phyloP scores from a whole-genome alignment of 768 basidiomycete genomes.

The Lepiota subincarnata region DNA sequence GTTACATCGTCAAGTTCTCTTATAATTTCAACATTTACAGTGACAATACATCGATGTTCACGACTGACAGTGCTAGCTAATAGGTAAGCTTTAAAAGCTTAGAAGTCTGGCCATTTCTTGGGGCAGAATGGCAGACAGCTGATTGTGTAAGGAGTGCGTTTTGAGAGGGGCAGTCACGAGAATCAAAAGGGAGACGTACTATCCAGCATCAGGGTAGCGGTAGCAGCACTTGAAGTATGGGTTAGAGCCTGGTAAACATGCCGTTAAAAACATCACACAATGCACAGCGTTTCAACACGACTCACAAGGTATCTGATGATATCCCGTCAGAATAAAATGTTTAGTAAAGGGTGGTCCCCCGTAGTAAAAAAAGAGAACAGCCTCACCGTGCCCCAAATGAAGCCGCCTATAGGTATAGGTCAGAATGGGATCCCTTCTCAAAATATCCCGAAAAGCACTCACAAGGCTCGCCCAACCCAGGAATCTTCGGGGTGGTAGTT shows the following conservation, averaged over 20 bases:
- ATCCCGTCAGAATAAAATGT: neutral
- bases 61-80: no score
- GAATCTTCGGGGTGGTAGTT: neutral
- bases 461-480: constrained; percentile 1
- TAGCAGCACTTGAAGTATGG: neutral
- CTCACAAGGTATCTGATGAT: constrained; percentile 2
- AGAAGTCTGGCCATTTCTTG: no score
- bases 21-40: no score
- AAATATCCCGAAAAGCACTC: neutral
- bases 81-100: no score
- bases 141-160: no score
- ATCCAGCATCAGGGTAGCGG: neutral
- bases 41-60: no score
- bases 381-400: constrained; percentile 2
- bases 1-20: no score
- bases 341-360: no score
- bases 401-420: neutral
- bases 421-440: neutral
- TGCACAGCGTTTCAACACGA: neutral
- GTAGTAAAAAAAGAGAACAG: neutral
- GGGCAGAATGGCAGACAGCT: no score
- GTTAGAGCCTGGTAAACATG: neutral
- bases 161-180: neutral
- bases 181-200: neutral
- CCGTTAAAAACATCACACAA: neutral